Evolutionary conservation across 108 stramenopile genomes (phyloP).

Genomic region (Nitzschia sp.): DNA sequence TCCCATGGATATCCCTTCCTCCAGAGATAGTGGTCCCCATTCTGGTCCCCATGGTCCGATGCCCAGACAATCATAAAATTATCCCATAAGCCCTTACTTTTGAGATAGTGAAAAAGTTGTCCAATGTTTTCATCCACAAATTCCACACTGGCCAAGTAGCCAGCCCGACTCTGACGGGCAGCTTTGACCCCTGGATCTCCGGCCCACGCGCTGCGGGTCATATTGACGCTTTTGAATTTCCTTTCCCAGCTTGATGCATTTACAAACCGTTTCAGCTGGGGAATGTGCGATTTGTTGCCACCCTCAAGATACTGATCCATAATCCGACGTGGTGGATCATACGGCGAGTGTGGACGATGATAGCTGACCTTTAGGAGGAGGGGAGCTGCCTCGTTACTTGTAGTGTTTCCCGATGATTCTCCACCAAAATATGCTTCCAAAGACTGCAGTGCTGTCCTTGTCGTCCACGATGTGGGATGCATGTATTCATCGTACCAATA

Average conservation of each 20-base stretch:
- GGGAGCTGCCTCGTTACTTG: neutral
- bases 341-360: conserved; percentile 48
- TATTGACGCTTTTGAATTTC: conserved; percentile 2
- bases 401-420: neutral
- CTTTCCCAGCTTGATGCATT: conserved; percentile 37
- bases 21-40: conserved; percentile 49
- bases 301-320: conserved; percentile 27
- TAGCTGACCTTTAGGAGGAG: conserved; percentile 43
- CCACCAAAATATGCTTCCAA: conserved; percentile 6
- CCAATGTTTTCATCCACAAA: conserved; percentile 49
- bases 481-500: conserved; percentile 36
- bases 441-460: conserved; percentile 9
- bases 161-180: conserved; percentile 28
- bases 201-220: conserved; percentile 28
- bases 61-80: conserved; percentile 34
- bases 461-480: conserved; percentile 48
- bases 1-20: conserved; percentile 49
- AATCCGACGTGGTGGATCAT: conserved; percentile 44
- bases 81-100: conserved; percentile 5
- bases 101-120: conserved; percentile 15
- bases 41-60: conserved; percentile 46
- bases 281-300: conserved; percentile 1
- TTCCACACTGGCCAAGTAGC: conserved; percentile 44
- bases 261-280: conserved; percentile 2
- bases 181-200: conserved; percentile 33